phyloP scores from a whole-genome alignment of 805 yeast genomes.

The Komagataella pseudopastoris region DNA sequence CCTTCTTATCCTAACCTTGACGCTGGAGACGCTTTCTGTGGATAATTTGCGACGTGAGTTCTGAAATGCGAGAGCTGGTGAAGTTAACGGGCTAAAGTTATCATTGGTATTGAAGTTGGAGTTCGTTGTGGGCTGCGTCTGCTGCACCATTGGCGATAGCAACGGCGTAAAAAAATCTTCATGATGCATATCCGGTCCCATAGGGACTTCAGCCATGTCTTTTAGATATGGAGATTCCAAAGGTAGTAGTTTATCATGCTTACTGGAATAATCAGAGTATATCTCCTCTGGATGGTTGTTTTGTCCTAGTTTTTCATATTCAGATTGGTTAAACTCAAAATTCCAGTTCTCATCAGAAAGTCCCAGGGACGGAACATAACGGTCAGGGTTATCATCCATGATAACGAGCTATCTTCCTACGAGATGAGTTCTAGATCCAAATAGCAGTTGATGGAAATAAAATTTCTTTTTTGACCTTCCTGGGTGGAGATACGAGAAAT shows the following conservation, averaged over 20 bases:
- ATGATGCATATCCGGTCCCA: background rate
- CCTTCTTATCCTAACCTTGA: conserved; percentile 2
- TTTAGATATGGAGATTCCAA: background rate
- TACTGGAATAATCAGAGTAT: background rate
- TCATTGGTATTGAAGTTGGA: conserved; percentile 8
- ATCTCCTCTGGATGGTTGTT: background rate
- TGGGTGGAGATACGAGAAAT: background rate
- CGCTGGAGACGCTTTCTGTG: conserved; percentile 5
- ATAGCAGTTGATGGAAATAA: background rate
- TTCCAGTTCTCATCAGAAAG: background rate
- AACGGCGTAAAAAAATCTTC: conserved; percentile 56
- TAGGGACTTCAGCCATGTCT: background rate
- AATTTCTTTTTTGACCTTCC: background rate
- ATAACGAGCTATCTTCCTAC: too few relatives aligned
- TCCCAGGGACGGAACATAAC: background rate
- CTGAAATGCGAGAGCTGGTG: conserved; percentile 52
- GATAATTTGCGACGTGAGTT: conserved; percentile 11
- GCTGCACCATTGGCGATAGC: conserved; percentile 65
- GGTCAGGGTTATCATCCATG: background rate
- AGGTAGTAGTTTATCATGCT: background rate
- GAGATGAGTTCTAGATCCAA: background rate
- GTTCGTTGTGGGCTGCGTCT: conserved; percentile 17
- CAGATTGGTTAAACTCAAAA: background rate
- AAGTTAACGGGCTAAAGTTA: conserved; percentile 39
- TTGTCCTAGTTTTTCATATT: background rate